Conservation (phyloP, 2,329 filamentous ascomycete species). For the Aspergillus sp. region DNA sequence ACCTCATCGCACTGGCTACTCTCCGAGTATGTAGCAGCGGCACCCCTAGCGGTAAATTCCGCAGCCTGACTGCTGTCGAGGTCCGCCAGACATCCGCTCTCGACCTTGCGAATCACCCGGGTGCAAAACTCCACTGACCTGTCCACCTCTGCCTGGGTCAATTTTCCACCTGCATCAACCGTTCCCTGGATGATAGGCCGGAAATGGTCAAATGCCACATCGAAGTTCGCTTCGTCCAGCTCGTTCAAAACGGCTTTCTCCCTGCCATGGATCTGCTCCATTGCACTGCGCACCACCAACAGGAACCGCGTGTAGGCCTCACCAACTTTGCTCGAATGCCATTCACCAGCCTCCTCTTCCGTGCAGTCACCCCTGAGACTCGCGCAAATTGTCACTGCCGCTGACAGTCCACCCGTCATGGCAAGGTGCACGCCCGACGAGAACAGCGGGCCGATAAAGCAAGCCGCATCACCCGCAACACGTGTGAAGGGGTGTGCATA, state of each 20-base stretch:
- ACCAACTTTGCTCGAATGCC: slow-evolving; percentile 49
- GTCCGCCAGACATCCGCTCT: background rate
- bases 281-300: slow-evolving; percentile 32
- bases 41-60: background rate
- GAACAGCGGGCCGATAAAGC: background rate
- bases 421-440: slow-evolving; percentile 50
- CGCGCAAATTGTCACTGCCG: slow-evolving; percentile 45
- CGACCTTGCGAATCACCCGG: background rate
- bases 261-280: slow-evolving; percentile 14
- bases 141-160: background rate
- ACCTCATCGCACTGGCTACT: background rate
- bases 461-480: background rate
- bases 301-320: slow-evolving; percentile 54
- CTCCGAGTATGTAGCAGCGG: background rate
- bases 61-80: background rate
- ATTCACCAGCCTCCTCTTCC: slow-evolving; percentile 40
- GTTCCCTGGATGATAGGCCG: background rate
- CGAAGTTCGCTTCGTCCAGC: background rate
- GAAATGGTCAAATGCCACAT: no score
- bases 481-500: background rate
- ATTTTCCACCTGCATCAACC: background rate
- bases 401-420: slow-evolving; percentile 46
- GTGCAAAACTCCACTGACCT: background rate
- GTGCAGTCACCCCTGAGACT: slow-evolving; percentile 28
- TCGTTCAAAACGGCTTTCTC: slow-evolving; percentile 6